A percentile compares a stretch with the other conserved stretches of the same genome.
phyloP scores from a whole-genome alignment of 228 moss, liverwort and hornwort genomes.

The Sphagnum magellanicum region DNA sequence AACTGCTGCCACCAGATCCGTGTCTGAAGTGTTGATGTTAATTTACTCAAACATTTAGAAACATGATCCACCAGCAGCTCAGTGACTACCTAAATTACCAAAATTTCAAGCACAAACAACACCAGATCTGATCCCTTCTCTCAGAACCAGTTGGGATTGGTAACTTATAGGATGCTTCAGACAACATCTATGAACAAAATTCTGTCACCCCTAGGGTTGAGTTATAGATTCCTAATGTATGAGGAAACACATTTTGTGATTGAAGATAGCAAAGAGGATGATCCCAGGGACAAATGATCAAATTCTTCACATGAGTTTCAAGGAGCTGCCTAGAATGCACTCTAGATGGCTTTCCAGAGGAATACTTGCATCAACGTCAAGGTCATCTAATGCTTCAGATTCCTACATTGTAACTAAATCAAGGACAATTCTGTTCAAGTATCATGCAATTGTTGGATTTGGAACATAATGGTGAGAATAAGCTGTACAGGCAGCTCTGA shows the following conservation, averaged over 20 bases:
- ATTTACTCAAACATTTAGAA: constrained; percentile 6
- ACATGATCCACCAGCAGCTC: background rate
- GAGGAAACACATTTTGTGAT: background rate
- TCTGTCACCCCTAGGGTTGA: background rate
- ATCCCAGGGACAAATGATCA: background rate
- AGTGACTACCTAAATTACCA: background rate
- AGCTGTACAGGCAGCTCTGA: background rate
- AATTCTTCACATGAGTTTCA: background rate
- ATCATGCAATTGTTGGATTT: background rate
- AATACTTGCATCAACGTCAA: background rate
- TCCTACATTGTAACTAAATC: background rate
- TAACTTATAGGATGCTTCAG: background rate
- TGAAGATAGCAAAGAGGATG: background rate
- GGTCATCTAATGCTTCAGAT: too few relatives aligned
- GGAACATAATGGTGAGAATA: background rate
- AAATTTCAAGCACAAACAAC: background rate
- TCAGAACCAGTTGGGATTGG: background rate
- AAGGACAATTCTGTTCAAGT: background rate
- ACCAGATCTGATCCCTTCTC: background rate
- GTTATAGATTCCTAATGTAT: too few relatives aligned
- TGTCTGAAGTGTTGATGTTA: constrained; percentile 28
- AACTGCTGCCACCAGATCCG: constrained; percentile 61
- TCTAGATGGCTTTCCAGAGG: background rate
- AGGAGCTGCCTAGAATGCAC: background rate
- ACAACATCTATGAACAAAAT: background rate